Conservation (phyloP, 2,329 filamentous ascomycete species). For the Chaetomium strumarium region DNA sequence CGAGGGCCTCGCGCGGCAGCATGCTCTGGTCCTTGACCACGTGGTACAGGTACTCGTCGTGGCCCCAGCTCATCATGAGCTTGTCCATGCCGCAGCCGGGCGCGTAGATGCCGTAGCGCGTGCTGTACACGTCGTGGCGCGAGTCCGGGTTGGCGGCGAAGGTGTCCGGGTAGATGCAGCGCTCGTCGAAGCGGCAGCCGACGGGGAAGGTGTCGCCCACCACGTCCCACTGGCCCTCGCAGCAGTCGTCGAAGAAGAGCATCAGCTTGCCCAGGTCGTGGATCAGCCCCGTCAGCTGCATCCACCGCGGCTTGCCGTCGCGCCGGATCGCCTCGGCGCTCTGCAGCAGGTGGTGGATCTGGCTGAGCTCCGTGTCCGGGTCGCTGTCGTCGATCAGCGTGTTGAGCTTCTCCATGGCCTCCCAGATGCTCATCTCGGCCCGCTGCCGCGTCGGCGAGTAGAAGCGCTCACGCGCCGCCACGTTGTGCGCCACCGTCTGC, state of each 20-base stretch:
- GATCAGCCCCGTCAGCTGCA: conserved; percentile 71
- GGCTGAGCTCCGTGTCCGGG: conserved; percentile 78
- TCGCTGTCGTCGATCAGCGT: conserved; percentile 86
- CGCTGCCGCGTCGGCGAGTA: conserved; percentile 54
- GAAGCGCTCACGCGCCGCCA: conserved; percentile 69
- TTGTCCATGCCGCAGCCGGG: conserved; percentile 78
- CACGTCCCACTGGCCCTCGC: conserved; percentile 88
- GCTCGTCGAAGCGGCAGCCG: conserved; percentile 66
- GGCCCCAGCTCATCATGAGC: conserved; percentile 85
- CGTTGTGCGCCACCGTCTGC: conserved; percentile 79
- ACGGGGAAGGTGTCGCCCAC: conserved; percentile 83
- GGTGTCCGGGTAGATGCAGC: conserved; percentile 75
- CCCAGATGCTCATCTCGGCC: conserved; percentile 78
- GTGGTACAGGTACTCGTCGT: conserved; percentile 83
- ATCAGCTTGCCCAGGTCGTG: conserved; percentile 72
- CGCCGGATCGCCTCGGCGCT: conserved; percentile 83
- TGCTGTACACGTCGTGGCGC: conserved; percentile 64
- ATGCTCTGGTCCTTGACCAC: conserved; percentile 77
- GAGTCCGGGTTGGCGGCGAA: conserved; percentile 73
- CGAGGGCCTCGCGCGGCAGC: conserved; percentile 74
- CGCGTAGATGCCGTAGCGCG: conserved; percentile 72
- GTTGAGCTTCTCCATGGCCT: conserved; percentile 90
- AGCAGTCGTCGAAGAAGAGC: conserved; percentile 73
- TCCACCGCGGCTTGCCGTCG: conserved; percentile 77
- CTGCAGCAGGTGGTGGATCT: conserved; percentile 87